phyloP scores from a whole-genome alignment of 2,329 filamentous ascomycete species.

The Balansia obtecta region DNA sequence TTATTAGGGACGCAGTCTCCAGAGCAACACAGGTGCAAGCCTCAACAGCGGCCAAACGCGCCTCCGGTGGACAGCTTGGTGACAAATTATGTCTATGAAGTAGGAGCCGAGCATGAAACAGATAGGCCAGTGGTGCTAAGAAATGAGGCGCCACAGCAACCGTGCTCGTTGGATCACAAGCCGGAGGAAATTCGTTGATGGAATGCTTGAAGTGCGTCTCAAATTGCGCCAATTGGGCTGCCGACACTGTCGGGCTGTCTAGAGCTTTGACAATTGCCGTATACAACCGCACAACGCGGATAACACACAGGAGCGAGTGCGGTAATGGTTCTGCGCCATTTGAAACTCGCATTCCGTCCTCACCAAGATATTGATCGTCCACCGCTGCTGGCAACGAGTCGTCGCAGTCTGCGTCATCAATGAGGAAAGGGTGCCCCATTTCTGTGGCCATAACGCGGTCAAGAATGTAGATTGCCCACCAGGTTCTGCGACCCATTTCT shows the following conservation, averaged over 20 bases:
- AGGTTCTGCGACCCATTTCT: slow-evolving; percentile 77
- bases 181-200: slow-evolving; percentile 60
- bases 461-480: slow-evolving; percentile 89
- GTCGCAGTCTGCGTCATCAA: slow-evolving; percentile 82
- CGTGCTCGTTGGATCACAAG: slow-evolving; percentile 55
- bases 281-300: slow-evolving; percentile 71
- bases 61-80: slow-evolving; percentile 52
- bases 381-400: slow-evolving; percentile 65
- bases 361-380: slow-evolving; percentile 65
- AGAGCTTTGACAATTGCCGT: slow-evolving; percentile 61
- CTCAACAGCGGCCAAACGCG: slow-evolving; percentile 60
- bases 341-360: slow-evolving; percentile 40
- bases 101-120: slow-evolving; percentile 73
- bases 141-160: slow-evolving; percentile 61
- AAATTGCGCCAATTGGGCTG: slow-evolving; percentile 60
- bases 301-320: slow-evolving; percentile 63
- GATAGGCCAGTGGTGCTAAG: slow-evolving; percentile 61
- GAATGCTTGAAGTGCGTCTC: slow-evolving; percentile 71
- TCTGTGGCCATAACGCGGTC: slow-evolving; percentile 75
- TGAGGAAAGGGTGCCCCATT: slow-evolving; percentile 65
- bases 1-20: slow-evolving; percentile 68
- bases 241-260: slow-evolving; percentile 51
- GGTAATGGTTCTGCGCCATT: slow-evolving; percentile 44
- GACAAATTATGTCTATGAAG: slow-evolving; percentile 83
- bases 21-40: slow-evolving; percentile 62